Evolutionary conservation across 495 filamentous ascomycete species (phyloP).

Genomic region (Aspergillus biplanus): DNA sequence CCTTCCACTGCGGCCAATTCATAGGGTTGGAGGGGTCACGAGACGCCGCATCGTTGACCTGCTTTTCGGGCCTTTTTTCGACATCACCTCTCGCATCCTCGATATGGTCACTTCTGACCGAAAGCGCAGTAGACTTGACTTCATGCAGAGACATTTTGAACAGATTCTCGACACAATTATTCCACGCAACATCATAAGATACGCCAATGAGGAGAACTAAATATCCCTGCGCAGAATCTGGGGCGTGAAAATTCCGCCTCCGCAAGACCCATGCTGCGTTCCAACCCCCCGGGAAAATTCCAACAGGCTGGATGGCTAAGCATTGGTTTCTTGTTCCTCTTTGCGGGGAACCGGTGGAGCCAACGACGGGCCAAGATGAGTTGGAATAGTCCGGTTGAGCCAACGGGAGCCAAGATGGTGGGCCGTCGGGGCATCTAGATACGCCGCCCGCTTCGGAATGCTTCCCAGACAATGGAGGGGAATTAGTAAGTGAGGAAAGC

Average conservation of each 20-base stretch:
- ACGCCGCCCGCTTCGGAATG: background rate
- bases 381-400: background rate
- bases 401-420: background rate
- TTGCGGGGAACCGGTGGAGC: background rate
- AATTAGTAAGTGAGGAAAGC: too few relatives aligned
- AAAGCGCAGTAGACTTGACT: background rate
- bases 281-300: too few relatives aligned
- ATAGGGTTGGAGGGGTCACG: slow-evolving; percentile 38
- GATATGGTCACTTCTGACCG: background rate
- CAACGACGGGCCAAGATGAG: background rate
- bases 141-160: background rate
- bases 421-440: slow-evolving; percentile 2
- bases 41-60: background rate
- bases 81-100: background rate
- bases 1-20: slow-evolving; percentile 49
- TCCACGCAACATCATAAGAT: too few relatives aligned
- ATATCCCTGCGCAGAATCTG: too few relatives aligned
- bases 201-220: too few relatives aligned
- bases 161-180: background rate
- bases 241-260: too few relatives aligned
- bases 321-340: background rate
- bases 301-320: too few relatives aligned
- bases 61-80: background rate
- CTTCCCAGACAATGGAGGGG: too few relatives aligned
- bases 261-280: too few relatives aligned